Base-by-base conservation (phyloP, 805 yeast species). In the Metschnikowia lochheadii region DNA sequence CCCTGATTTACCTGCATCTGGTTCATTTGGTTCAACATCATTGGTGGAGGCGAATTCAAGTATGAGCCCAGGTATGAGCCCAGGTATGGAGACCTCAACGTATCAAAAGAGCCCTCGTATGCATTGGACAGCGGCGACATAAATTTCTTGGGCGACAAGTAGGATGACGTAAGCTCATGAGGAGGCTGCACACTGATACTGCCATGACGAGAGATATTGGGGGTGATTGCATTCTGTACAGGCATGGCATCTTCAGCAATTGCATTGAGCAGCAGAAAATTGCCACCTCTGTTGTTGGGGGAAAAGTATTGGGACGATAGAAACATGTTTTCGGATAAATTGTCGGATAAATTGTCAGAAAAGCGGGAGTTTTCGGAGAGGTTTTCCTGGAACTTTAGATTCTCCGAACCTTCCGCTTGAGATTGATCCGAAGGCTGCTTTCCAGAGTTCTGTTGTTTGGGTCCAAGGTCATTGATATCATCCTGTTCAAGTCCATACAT, bases 291-390 rank as follows among this genome's bases (percentile, higher is more conserved):
- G 34, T 63, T 60, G 10, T 68, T 65, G 3, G 78, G 78, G 4
- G 76, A 70, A 46, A 74, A 74, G 55, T 72, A 73, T 51, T 70
- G 75, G 5, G 75, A 64, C 36, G 68, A 67, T 26, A 67, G 51
- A 42, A 70, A 70, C 45, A 58, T 55, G 48, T 54, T 54, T 50
- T 51, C 52, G 36, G 50, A 48, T 36, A 43, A 48, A 45, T 43
- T 44, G 45, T 26, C 29, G 29, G 29, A 26, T 3, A 26, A 23
- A 6, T 34, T 34, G 6, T 36, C 38, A 3, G 38, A 15, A 3
- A 17, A 17, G 14, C 21, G 11, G n/a, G 13, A 11, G 14, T 15
- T 36, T 17, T 36, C 20, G 3, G 38, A 17, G 14, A 36, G 10
- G 3, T 36, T 36, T n/a, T 18, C 15, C 3, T 10, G 18, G 21